Percentiles rank a stretch among this genome's conserved stretches.
These are phyloP conservation scores for Neofusicoccum kwambonambiense DNA, from an alignment of 2,329 filamentous ascomycete genomes.

Conservation along the genomic window DNA sequence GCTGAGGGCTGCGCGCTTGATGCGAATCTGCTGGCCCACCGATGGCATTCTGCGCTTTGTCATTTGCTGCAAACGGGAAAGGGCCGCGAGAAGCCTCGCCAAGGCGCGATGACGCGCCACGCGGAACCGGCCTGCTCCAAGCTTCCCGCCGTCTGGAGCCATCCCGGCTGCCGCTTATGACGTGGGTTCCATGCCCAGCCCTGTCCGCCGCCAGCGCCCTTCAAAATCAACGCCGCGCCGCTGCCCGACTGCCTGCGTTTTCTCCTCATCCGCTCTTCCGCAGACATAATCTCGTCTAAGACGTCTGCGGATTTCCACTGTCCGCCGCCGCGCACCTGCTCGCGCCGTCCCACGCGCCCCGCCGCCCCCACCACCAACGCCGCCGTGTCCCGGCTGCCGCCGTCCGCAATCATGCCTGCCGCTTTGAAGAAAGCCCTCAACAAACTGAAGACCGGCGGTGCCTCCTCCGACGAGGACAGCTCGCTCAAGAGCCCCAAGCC, in stretches of 20 bases:
- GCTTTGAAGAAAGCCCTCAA: conserved; percentile 47
- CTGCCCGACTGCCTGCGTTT: not conserved
- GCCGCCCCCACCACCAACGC: not conserved
- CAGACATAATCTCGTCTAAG: conserved; percentile 19
- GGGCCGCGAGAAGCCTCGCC: conserved; percentile 8
- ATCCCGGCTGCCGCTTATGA: not conserved
- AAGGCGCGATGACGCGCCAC: conserved; percentile 5
- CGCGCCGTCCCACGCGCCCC: not conserved
- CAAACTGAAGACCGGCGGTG: conserved; percentile 40
- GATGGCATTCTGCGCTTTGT: not conserved
- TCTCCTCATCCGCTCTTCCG: not conserved
- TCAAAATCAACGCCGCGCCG: conserved; percentile 13
- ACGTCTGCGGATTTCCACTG: conserved; percentile 9
- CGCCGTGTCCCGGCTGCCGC: conserved; percentile 17
- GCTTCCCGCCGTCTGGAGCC: not conserved
- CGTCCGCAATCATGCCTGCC: conserved; percentile 27
- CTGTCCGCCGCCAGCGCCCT: not conserved
- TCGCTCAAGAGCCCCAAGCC: conserved; percentile 28
- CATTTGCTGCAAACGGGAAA: not conserved
- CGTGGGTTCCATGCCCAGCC: not conserved
- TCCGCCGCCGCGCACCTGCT: not conserved
- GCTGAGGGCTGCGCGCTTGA: not conserved
- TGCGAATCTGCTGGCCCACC: not conserved
- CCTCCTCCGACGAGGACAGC: conserved; percentile 35
- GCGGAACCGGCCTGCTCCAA: conserved; percentile 8